Evolutionary conservation across 2,329 filamentous ascomycete genomes (phyloP), one percentile per base, ranked within the genome.

Genomic region (Stemphylium lycopersici): DNA sequence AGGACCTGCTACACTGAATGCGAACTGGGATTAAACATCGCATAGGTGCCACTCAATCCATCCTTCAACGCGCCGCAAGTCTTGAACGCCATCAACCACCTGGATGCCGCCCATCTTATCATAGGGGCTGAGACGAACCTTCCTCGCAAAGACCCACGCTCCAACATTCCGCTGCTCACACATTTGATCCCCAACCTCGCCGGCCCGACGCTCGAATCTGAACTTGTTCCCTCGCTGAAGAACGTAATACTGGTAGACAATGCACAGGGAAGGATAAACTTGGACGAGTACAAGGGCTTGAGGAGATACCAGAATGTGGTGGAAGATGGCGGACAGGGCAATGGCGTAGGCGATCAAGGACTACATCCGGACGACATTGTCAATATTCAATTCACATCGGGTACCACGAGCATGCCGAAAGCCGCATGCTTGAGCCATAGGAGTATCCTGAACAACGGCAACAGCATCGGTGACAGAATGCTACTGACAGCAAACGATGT

Each of bases 311-410:
- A 77, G 47, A 58, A 74, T 41, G 68, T 83, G 33, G 63, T 80
- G 15, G 77, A 81, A 22, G 73, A 83, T 55, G 76, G 78, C 4
- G 72, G 70, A n/a, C 67, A 75, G 50, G 68, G 68, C 42, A 56
- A 11, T 52, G 42, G 55, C 74, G 56, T 90, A 77, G 66, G 76
- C 68, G 56, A 79, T 75, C 72, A 80, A 20, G 77, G 78, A 0
- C 79, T 88, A 1, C 62, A 79, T 13, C 80, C 86, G 0, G 73
- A 84, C 56, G 93, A 98, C 45, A 86, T 89, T 2, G 88, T 96
- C 62, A 98, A 97, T 71, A 96, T 98, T 61, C 93, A 98, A 74
- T 98, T 98, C 78, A 99, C 95, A 0, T 93, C 89, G 0, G 95
- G 93, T n/a, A 98, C 95, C 0, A 98, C 95, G 0, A 90, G 90